Base-by-base conservation (phyloP, 139 green algal genomes). In the Coelastrella sp. region DNA sequence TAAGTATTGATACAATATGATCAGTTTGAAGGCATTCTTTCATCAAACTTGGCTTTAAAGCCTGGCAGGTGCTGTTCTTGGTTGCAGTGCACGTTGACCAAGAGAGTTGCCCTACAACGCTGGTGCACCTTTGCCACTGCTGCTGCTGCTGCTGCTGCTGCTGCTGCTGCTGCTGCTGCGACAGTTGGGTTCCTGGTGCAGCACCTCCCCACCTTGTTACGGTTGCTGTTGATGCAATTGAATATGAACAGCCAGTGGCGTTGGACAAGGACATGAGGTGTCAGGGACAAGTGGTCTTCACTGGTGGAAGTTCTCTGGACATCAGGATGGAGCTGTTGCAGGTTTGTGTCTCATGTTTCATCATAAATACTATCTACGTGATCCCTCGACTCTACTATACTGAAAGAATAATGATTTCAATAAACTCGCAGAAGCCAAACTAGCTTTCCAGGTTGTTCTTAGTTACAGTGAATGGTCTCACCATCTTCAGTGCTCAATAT, bases 131-230 rank as follows among this genome's bases (percentile, higher is more conserved):
- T 49, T 66, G 78, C 78, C 25, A 35, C 49, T 66, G 78, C 35
- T 59, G 35, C 57, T 85, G 20, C 57, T 63, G 58, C 82, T 78
- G 82, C 24, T 61, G 82, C 68, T 83, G 68, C 56, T 89, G 66
- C 56, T 78, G 68, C 70, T 68, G 70, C 66, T 59, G 22, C 12
- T 78, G 57, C 14, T 72, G 79, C 60, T 58, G 59, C 59, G 22
- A 75, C 84, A 89, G 84, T 75, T 57, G 35, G 10, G 73, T 90
- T 9, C 60, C 87, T 20, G 66, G 72, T 10, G 89, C 89, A 9
- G 90, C 93, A 22, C 87, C 93, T 10, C 96, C 96, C 1, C 90
- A 97, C 84, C 92, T 97, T 76, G 96, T 98, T 19, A 98, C 96
- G 5, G 96, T 96, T 0, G 84, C 92, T 10, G 96, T 97, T 49